Evolutionary conservation across 768 basidiomycete genomes (phyloP), one percentile per base, ranked within the genome.

Genomic region (Naganishia friedmannii): DNA sequence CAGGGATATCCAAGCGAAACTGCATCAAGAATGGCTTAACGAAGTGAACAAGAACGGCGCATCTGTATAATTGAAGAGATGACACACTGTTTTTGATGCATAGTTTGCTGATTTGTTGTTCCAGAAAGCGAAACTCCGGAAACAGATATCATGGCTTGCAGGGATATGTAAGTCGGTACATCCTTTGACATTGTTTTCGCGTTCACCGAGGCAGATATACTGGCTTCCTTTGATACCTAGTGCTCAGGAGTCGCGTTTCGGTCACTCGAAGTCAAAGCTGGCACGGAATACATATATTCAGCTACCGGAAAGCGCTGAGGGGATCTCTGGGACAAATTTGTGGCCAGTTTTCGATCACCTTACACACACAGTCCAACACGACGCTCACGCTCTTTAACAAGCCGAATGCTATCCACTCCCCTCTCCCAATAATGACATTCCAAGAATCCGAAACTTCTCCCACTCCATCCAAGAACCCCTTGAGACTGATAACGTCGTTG

Each of bases 1-100:
- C 34, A 88, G 86, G 85, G 84, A 84, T 29, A 79, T 75, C 54
- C 96, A 96, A 83, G 86, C 85, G 76, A 93, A 89, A 82, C 77
- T 88, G 54, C 92, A 96, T 79, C 87, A 88, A 51, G 90, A 91
- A 70, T 94, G 69, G 69, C 63, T 67, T 65, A 55, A 68, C 13
- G 60, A 63, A 29, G 60, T 63, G 6, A 63, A 63, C 42, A 63
- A 63, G 42, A 63, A 46, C 60, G 60, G 60, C 10, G 60, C 60
- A 19, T n/a, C 39, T 63, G 32, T 45, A 45, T 63, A 63, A 19
- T 31, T 31, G 29, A 34, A 7, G 32, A 29, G 29, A 55, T 55
- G 54, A 32, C 15, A 13, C 45, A 46, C 13, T 46, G 13, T 21
- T 17, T 46, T 15, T 4, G 45, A 54, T 54, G 5, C 53, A 23